phyloP scores from a whole-genome alignment of 495 filamentous ascomycete species.

The Podospora comata region DNA sequence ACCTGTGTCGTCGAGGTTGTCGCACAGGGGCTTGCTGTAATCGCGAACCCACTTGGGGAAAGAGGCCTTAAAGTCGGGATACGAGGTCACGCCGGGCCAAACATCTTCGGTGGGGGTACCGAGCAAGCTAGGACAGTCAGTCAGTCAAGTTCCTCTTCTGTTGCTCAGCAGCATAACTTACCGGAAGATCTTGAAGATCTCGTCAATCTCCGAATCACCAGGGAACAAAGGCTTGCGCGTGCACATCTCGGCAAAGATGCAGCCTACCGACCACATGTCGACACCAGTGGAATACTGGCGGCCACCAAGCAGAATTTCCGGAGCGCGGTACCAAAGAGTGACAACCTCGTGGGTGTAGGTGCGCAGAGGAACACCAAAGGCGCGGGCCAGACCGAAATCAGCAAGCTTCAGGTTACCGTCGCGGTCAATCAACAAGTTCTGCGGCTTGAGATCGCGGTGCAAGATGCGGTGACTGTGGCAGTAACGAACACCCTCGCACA shows the following conservation, averaged over 20 bases:
- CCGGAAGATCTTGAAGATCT: constrained; percentile 99
- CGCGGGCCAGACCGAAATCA: constrained; percentile 94
- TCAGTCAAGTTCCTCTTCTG: constrained; percentile 11
- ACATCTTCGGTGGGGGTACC: constrained; percentile 84
- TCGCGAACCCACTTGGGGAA: constrained; percentile 96
- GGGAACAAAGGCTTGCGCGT: constrained; percentile 97
- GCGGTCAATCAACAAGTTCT: constrained; percentile 92
- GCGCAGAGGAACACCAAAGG: constrained; percentile 91
- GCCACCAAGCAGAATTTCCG: constrained; percentile 94
- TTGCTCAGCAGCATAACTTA: constrained; percentile 40
- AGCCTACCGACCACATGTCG: constrained; percentile 98
- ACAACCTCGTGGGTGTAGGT: constrained; percentile 99
- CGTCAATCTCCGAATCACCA: constrained; percentile 97
- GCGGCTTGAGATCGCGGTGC: constrained; percentile 95
- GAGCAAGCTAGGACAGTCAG: constrained; percentile 58
- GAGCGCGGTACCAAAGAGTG: constrained; percentile 97
- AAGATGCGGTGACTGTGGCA: constrained; percentile 94
- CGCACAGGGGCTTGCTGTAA: constrained; percentile 47
- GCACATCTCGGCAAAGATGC: constrained; percentile 99
- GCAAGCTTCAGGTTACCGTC: constrained; percentile 96
- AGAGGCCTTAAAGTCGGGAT: constrained; percentile 94
- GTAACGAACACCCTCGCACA: constrained; percentile 87
- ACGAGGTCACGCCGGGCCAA: constrained; percentile 96
- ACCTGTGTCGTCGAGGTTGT: constrained; percentile 66
- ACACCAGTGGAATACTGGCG: constrained; percentile 98